Evolutionary conservation across 2,329 filamentous ascomycete species (phyloP).

Genomic region (Aspergillus aculeatinus): DNA sequence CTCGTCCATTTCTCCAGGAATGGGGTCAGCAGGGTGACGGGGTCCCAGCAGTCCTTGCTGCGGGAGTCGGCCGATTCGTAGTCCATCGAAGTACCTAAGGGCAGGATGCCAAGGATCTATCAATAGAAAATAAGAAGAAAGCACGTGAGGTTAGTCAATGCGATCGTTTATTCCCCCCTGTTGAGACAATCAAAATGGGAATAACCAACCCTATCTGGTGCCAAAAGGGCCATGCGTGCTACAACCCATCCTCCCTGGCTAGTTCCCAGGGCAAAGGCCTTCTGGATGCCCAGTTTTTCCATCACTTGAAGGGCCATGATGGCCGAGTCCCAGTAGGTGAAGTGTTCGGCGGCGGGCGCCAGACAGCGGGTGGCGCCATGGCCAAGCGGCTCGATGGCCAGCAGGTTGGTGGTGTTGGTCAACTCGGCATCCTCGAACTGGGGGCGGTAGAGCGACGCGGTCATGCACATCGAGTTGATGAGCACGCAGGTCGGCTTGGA

Average conservation of each 20-base stretch:
- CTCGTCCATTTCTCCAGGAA: constrained; percentile 45
- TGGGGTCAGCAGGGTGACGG: constrained; percentile 31
- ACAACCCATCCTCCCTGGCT: constrained; percentile 57
- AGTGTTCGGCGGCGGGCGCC: constrained; percentile 40
- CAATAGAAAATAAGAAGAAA: neutral
- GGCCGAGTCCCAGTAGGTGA: constrained; percentile 57
- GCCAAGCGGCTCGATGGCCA: constrained; percentile 56
- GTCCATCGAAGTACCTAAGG: constrained; percentile 54
- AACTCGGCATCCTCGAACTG: constrained; percentile 42
- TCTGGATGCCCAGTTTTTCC: constrained; percentile 47
- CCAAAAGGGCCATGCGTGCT: constrained; percentile 53
- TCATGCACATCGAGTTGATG: constrained; percentile 54
- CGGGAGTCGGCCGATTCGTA: constrained; percentile 48
- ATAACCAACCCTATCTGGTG: constrained; percentile 51
- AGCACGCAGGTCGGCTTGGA: constrained; percentile 53
- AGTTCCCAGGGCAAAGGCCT: constrained; percentile 51
- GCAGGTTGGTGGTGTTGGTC: constrained; percentile 46
- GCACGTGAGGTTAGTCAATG: neutral
- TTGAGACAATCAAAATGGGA: too few relatives aligned
- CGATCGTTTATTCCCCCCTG: neutral
- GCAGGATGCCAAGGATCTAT: constrained; percentile 53
- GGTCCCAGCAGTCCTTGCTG: constrained; percentile 52
- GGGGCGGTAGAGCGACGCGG: constrained; percentile 44
- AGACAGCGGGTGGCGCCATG: constrained; percentile 50
- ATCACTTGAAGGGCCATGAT: constrained; percentile 57